Base-by-base conservation (phyloP, 257 asterid genomes). In the Osmanthus fragrans region DNA sequence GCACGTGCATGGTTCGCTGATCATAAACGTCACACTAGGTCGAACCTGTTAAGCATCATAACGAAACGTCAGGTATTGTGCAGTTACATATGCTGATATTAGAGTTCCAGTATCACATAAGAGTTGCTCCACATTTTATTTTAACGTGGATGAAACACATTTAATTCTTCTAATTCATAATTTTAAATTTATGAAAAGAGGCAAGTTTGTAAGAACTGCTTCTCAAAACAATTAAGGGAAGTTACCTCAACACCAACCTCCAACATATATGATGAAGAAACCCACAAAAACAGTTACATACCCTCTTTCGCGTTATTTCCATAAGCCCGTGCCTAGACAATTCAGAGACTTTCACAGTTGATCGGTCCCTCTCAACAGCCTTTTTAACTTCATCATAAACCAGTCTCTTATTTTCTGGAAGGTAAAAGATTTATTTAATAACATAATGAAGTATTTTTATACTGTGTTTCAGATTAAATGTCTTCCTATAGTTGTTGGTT, bases 301-400 rank as follows among this genome's bases (percentile, higher is more conserved):
- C 99, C 89, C 99, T 86, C 89, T 95, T 95, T 71, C 98, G 84
- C 65, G 97, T 95, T 75, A 95, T 93, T 87, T 95, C 99, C 99
- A 95, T 95, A 75, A 95, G 97, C 76, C 97, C 99, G n/a, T 93
- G 85, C 82, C 89, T 89, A 72, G 99, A 93, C 75, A 93, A 79
- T 78, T 95, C 98, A 70, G 97, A 95, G 80, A 95, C 97, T 82
- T 86, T 92, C 68, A 93, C 98, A 4, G 87, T 92, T 76, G 98
- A 95, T 76, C 97, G 85, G 83, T 95, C 99, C 83, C 93, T 90
- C 88, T 85, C 96, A n/a, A 89, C 97, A 30, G 94, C 94, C 85
- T 83, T 89, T 76, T 90, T 93, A 73, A 91, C 94, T 86, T 93
- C 94, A 85, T 95, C 97, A 73, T 95, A 95, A 51, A 95, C 94